Base-by-base conservation (phyloP, 495 filamentous ascomycete genomes). In the Daldinia grandis region DNA sequence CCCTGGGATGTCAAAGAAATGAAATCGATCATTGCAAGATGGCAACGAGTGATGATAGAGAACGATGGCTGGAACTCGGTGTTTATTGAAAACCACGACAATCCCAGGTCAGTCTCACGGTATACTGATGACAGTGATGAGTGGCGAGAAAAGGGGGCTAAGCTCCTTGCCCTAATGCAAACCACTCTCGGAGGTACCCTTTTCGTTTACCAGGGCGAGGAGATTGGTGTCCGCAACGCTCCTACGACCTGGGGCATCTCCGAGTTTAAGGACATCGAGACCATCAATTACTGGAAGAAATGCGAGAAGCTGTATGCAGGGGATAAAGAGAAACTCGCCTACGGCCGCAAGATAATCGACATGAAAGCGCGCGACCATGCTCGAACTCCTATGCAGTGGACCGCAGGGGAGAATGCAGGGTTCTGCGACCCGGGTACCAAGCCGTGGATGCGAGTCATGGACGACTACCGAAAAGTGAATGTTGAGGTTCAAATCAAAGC, bases 161-260 rank as follows among this genome's bases (percentile, higher is more conserved):
- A 91, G 76, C 84, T 91, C 82, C 75, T 92, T 27, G 87, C 89
- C 0, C 82, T 87, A 7, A 80, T 87, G 62, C 71, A 87, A 69
- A 81, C 81, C 0, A 78, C 86, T 33, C 81, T 87, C 54, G 81
- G 82, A 4, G 90, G 90, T 1, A 90, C 90, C 0, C 81, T 88
- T 4, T 92, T 88, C 62, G 76, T 92, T 1, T 91, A 89, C 66
- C 88, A 92, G 71, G 90, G 90, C n/a, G 87, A 92, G 67, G 90
- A 92, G 72, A 66, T 91, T 0, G 90, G 87, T 0, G 89, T 90
- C 81, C 79, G 81, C 4, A 91, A 91, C 70, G 83, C 85, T 1
- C 88, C 90, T 0, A 64, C 66, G 1, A 74, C 78, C 4, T 91
- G 89, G 89, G 79, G 76, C 3, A 85, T 89, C 17, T 83, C 85